These are phyloP conservation scores for Daldinia grandis DNA, from an alignment of 495 filamentous ascomycete genomes.

Conservation along the genomic window DNA sequence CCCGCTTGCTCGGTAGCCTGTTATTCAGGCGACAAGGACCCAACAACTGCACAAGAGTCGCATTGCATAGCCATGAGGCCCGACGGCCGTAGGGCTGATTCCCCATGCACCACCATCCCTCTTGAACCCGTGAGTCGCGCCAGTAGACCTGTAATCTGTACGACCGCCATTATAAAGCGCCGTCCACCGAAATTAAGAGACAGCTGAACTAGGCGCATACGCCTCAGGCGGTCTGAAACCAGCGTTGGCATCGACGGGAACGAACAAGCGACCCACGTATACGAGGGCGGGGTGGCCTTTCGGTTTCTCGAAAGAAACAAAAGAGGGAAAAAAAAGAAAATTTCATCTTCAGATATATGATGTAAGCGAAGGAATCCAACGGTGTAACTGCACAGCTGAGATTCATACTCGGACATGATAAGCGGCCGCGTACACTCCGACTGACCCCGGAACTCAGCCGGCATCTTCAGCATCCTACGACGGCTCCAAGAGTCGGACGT, in stretches of 20 bases:
- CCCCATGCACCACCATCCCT: neutral
- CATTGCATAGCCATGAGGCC: slow-evolving; percentile 21
- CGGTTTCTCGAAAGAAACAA: neutral
- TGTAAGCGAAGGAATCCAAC: slow-evolving; percentile 15
- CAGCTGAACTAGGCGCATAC: slow-evolving; percentile 3
- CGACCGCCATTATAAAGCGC: slow-evolving; percentile 1
- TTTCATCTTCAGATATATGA: neutral
- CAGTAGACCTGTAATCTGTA: slow-evolving; percentile 6
- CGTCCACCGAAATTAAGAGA: slow-evolving; percentile 13
- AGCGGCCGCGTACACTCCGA: slow-evolving; percentile 5
- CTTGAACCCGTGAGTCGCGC: neutral
- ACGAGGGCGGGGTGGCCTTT: slow-evolving; percentile 5
- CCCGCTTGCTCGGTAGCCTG: slow-evolving; percentile 28
- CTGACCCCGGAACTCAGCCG: neutral
- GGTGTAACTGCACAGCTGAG: slow-evolving; percentile 18
- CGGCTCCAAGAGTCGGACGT: neutral
- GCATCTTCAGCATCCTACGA: neutral
- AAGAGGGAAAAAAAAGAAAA: neutral
- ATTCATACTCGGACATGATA: slow-evolving; percentile 11
- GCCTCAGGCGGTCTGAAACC: slow-evolving; percentile 1
- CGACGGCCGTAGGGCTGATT: slow-evolving; percentile 30
- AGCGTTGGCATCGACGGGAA: neutral
- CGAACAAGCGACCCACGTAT: neutral
- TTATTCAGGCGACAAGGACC: slow-evolving; percentile 22
- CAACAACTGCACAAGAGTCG: slow-evolving; percentile 11